Percentiles rank a stretch among this genome's conserved stretches.
These are phyloP conservation scores for Kwoniella europaea DNA, from an alignment of 768 basidiomycete genomes.

Conservation along the genomic window DNA sequence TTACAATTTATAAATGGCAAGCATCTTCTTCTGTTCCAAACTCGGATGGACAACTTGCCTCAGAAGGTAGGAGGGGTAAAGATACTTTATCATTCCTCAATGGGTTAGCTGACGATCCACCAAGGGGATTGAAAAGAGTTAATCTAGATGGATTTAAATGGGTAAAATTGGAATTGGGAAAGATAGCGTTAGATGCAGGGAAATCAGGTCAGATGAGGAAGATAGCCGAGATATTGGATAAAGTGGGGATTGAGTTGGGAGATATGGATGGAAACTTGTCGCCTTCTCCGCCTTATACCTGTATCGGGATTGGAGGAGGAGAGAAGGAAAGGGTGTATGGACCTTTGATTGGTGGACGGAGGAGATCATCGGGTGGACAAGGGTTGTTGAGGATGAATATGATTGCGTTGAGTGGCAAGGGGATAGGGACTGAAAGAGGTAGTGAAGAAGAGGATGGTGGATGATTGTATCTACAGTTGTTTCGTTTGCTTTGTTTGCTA, in stretches of 20 bases:
- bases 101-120: constrained; percentile 8
- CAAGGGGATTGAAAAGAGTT: constrained; percentile 30
- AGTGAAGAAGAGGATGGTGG: constrained; percentile 26
- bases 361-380: constrained; percentile 11
- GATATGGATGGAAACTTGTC: constrained; percentile 50
- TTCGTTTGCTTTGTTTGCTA: too few relatives aligned
- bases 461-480: background rate
- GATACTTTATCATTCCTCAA: constrained; percentile 25
- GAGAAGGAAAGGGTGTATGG: constrained; percentile 2
- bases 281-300: background rate
- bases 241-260: constrained; percentile 36
- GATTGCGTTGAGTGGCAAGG: constrained; percentile 5
- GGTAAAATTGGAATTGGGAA: constrained; percentile 43
- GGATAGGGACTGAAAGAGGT: constrained; percentile 1
- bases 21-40: background rate
- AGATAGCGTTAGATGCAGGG: constrained; percentile 48
- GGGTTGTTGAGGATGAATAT: constrained; percentile 8
- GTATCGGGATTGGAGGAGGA: background rate
- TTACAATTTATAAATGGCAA: constrained; percentile 49
- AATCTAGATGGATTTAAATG: constrained; percentile 48
- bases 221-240: constrained; percentile 34
- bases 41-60: background rate
- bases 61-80: too few relatives aligned
- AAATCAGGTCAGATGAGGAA: constrained; percentile 48
- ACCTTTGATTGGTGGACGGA: constrained; percentile 13